Conservation (phyloP, 768 basidiomycete genomes). For the Psilocybe cyanescens region DNA sequence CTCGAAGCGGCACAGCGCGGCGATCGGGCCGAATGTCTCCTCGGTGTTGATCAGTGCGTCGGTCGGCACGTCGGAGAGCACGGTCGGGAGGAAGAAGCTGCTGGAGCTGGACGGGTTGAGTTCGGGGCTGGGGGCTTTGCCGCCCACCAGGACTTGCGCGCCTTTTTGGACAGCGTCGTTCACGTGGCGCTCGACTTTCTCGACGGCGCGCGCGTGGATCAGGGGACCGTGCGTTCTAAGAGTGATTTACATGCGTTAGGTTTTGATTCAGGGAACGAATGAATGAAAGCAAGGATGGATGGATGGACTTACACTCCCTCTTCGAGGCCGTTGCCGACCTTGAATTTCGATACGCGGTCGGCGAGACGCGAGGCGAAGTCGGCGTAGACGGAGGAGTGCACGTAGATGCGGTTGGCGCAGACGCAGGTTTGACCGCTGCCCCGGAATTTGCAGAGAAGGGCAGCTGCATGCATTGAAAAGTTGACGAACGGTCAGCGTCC, state of each 20-base stretch:
- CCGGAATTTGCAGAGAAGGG: slow-evolving; percentile 81
- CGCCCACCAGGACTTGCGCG: slow-evolving; percentile 90
- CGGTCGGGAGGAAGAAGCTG: slow-evolving; percentile 84
- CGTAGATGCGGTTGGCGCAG: slow-evolving; percentile 90
- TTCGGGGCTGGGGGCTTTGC: slow-evolving; percentile 61
- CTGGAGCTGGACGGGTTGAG: neutral
- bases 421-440: slow-evolving; percentile 83
- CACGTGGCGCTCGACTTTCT: slow-evolving; percentile 87
- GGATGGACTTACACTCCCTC: slow-evolving; percentile 62
- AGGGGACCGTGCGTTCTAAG: slow-evolving; percentile 91
- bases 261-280: no score
- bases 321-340: slow-evolving; percentile 88
- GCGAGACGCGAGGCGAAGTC: slow-evolving; percentile 89
- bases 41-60: slow-evolving; percentile 71
- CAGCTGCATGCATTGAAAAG: slow-evolving; percentile 42
- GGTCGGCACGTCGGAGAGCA: slow-evolving; percentile 81
- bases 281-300: neutral
- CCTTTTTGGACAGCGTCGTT: slow-evolving; percentile 86
- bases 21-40: slow-evolving; percentile 96
- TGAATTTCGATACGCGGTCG: slow-evolving; percentile 81
- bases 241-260: neutral
- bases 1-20: slow-evolving; percentile 86
- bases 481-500: no score
- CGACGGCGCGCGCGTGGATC: slow-evolving; percentile 83
- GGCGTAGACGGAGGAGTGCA: slow-evolving; percentile 90